phyloP scores from a whole-genome alignment of 2,329 filamentous ascomycete species.

The Parascedosporium putredinis region DNA sequence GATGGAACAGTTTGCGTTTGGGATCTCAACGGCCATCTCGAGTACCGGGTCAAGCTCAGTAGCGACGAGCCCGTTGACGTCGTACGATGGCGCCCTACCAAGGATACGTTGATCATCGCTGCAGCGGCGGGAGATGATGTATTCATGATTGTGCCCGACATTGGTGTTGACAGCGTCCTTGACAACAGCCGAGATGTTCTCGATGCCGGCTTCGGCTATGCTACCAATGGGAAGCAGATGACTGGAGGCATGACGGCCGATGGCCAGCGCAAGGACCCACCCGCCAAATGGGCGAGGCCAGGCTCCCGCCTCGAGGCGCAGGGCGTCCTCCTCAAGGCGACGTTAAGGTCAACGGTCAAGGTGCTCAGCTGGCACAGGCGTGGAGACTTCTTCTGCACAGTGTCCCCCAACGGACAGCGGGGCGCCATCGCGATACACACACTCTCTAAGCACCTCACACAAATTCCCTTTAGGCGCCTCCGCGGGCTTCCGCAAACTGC shows the following conservation, averaged over 20 bases:
- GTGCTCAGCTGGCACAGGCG: constrained; percentile 87
- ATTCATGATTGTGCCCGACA: constrained; percentile 70
- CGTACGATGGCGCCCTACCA: constrained; percentile 81
- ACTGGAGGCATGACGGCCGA: constrained; percentile 32
- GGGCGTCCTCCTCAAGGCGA: constrained; percentile 70
- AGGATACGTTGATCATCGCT: constrained; percentile 70
- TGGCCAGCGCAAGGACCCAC: constrained; percentile 58
- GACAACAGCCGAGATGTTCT: constrained; percentile 64
- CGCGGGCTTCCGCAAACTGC: constrained; percentile 75
- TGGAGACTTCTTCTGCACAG: constrained; percentile 88
- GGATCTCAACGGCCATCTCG: constrained; percentile 80
- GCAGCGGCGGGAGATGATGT: constrained; percentile 77
- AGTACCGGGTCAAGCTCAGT: constrained; percentile 74
- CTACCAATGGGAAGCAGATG: constrained; percentile 53
- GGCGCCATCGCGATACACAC: constrained; percentile 90
- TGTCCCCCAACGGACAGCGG: constrained; percentile 68
- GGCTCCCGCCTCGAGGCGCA: constrained; percentile 61
- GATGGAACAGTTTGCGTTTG: constrained; percentile 88
- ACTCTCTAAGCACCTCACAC: constrained; percentile 85
- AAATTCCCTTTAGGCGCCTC: constrained; percentile 76
- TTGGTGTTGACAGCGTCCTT: constrained; percentile 64
- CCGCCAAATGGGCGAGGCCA: constrained; percentile 77
- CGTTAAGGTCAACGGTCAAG: constrained; percentile 72
- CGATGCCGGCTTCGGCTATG: constrained; percentile 88
- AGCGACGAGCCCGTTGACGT: constrained; percentile 71